phyloP scores from a whole-genome alignment of 495 filamentous ascomycete species.

The Talaromyces wortmannii region DNA sequence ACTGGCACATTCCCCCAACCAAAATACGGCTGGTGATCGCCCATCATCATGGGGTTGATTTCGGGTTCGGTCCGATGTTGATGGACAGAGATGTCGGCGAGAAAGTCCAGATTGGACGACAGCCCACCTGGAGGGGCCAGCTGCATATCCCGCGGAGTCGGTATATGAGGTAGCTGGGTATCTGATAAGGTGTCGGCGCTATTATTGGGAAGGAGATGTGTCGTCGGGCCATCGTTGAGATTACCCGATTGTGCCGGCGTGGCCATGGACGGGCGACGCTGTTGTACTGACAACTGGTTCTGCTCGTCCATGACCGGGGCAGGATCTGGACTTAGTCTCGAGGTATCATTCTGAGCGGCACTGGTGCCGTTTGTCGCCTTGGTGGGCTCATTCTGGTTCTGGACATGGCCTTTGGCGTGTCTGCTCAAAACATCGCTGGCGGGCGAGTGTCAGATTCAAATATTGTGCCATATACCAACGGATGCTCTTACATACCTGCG shows the following conservation, averaged over 20 bases:
- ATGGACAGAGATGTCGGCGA: constrained; percentile 32
- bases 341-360: constrained; percentile 10
- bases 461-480: neutral
- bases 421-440: constrained; percentile 45
- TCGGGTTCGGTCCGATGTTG: constrained; percentile 27
- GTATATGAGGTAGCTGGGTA: constrained; percentile 5
- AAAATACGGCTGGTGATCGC: constrained; percentile 26
- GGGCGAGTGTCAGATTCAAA: neutral
- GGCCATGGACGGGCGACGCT: constrained; percentile 9
- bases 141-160: constrained; percentile 17
- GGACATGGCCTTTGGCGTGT: constrained; percentile 41
- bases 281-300: neutral
- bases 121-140: constrained; percentile 14
- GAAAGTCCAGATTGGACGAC: constrained; percentile 28
- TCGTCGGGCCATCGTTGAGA: neutral
- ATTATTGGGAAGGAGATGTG: constrained; percentile 13
- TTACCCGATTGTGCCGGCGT: constrained; percentile 6
- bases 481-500: constrained; percentile 31
- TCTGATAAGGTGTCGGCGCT: constrained; percentile 8
- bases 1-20: constrained; percentile 27
- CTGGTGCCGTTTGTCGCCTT: constrained; percentile 13
- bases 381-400: constrained; percentile 11
- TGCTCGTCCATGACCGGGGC: neutral
- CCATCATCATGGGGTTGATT: constrained; percentile 25
- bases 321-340: neutral